Percentiles rank a stretch among this genome's conserved stretches.
Conservation (phyloP, 2,329 filamentous ascomycete species). For the Claviceps capensis region DNA sequence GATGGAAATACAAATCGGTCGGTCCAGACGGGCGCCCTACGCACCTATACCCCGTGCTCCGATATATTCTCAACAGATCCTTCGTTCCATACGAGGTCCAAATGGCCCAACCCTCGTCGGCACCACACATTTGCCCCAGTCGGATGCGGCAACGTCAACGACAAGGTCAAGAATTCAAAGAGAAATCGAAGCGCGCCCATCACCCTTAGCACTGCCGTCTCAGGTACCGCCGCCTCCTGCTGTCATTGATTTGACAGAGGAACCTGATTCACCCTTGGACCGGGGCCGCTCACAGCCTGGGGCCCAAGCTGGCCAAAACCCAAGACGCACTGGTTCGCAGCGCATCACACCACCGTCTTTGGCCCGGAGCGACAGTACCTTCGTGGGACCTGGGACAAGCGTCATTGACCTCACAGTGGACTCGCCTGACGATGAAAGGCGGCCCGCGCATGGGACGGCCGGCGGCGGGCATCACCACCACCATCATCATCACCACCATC, state of each 20-base stretch:
- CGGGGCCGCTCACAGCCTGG: constrained; percentile 18
- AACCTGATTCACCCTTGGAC: constrained; percentile 32
- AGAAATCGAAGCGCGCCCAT: background rate
- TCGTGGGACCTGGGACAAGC: constrained; percentile 18
- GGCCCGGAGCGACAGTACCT: constrained; percentile 30
- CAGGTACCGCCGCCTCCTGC: constrained; percentile 10
- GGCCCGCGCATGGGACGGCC: constrained; percentile 1
- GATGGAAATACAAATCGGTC: constrained; percentile 18
- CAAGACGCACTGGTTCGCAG: constrained; percentile 27
- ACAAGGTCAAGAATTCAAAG: background rate
- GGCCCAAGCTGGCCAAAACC: constrained; percentile 17
- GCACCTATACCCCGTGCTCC: background rate
- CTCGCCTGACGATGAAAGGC: constrained; percentile 21
- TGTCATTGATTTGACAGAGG: constrained; percentile 37
- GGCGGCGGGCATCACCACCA: constrained; percentile 6
- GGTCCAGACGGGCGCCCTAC: constrained; percentile 2
- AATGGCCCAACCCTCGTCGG: background rate
- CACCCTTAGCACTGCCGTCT: background rate
- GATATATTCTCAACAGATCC: background rate
- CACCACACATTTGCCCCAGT: background rate
- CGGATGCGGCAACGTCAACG: background rate
- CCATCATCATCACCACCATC: constrained; percentile 8
- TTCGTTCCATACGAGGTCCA: background rate
- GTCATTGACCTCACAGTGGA: constrained; percentile 42
- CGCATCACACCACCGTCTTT: constrained; percentile 27